Percentiles rank a stretch among this genome's conserved stretches.
Conservation (phyloP, 352 stramenopile genomes). For the Globisporangium megalacanthum region DNA sequence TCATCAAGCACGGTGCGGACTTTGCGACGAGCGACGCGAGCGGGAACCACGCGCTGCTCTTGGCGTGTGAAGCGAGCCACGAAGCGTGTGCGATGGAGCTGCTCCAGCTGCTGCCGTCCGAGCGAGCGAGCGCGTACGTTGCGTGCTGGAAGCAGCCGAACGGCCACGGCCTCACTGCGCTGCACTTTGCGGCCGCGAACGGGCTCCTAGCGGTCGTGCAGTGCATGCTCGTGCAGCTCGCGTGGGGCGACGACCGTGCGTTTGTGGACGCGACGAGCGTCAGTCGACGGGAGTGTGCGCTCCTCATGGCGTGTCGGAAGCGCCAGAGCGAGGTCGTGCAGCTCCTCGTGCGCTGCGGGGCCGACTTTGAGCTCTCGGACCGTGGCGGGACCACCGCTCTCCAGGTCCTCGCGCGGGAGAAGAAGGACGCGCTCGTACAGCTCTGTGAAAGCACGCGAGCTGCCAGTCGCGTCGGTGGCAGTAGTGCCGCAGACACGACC, state of each 20-base stretch:
- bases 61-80: slow-evolving; percentile 43
- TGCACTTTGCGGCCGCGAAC: slow-evolving; percentile 54
- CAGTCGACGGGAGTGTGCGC: slow-evolving; percentile 41
- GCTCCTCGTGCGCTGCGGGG: slow-evolving; percentile 35
- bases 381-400: slow-evolving; percentile 42
- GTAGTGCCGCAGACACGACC: background rate
- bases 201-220: slow-evolving; percentile 28
- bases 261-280: slow-evolving; percentile 45
- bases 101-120: slow-evolving; percentile 15
- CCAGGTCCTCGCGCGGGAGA: slow-evolving; percentile 44
- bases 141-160: slow-evolving; percentile 39
- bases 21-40: slow-evolving; percentile 31
- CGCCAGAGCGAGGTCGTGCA: slow-evolving; percentile 34
- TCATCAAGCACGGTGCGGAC: slow-evolving; percentile 55
- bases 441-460: slow-evolving; percentile 25
- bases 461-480: slow-evolving; percentile 5
- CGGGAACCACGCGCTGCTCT: slow-evolving; percentile 45
- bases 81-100: slow-evolving; percentile 49
- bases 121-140: slow-evolving; percentile 7
- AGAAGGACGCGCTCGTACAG: slow-evolving; percentile 39
- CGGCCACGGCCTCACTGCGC: slow-evolving; percentile 45
- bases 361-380: slow-evolving; percentile 36
- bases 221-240: slow-evolving; percentile 29
- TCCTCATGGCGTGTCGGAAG: slow-evolving; percentile 66
- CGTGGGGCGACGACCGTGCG: slow-evolving; percentile 19